phyloP scores from a whole-genome alignment of 305 asterid species.

The Plantago lanceolata region DNA sequence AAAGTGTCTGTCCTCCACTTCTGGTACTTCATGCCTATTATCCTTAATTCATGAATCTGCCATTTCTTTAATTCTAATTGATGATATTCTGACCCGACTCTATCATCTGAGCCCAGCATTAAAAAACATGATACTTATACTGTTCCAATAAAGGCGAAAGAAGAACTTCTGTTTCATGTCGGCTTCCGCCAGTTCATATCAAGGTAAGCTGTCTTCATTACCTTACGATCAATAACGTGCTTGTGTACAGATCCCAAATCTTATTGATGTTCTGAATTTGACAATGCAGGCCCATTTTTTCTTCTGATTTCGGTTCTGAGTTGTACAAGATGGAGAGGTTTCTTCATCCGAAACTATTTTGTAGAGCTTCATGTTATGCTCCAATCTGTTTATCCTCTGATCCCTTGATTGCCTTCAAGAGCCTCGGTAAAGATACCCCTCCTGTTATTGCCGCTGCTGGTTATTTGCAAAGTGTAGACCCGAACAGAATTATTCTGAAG shows the following conservation, averaged over 20 bases:
- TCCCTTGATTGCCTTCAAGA: conserved; percentile 76
- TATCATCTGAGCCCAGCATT: conserved; percentile 44
- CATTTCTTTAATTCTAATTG: conserved; percentile 8
- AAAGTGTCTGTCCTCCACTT: conserved; percentile 89
- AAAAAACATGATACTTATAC: conserved; percentile 69
- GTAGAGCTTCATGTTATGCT: conserved; percentile 80
- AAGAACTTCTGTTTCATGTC: conserved; percentile 81
- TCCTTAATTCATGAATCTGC: conserved; percentile 7
- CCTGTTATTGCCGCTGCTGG: conserved; percentile 82
- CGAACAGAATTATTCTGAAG: conserved; percentile 81
- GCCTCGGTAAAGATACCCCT: conserved; percentile 42
- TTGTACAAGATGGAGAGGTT: conserved; percentile 97
- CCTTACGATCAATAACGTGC: neutral
- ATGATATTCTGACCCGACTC: conserved; percentile 20
- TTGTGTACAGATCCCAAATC: neutral
- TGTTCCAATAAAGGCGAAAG: conserved; percentile 91
- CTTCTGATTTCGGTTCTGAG: conserved; percentile 67
- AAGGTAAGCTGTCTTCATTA: conserved; percentile 37
- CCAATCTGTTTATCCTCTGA: conserved; percentile 72
- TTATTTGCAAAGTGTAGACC: conserved; percentile 69
- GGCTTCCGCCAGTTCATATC: conserved; percentile 88
- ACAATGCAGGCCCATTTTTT: conserved; percentile 71
- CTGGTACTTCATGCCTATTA: conserved; percentile 47
- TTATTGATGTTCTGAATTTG: conserved; percentile 15
- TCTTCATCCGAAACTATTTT: conserved; percentile 83